Evolutionary conservation across 2,329 filamentous ascomycete genomes (phyloP), one percentile per base, ranked within the genome.

Genomic region (Colletotrichum tanaceti): DNA sequence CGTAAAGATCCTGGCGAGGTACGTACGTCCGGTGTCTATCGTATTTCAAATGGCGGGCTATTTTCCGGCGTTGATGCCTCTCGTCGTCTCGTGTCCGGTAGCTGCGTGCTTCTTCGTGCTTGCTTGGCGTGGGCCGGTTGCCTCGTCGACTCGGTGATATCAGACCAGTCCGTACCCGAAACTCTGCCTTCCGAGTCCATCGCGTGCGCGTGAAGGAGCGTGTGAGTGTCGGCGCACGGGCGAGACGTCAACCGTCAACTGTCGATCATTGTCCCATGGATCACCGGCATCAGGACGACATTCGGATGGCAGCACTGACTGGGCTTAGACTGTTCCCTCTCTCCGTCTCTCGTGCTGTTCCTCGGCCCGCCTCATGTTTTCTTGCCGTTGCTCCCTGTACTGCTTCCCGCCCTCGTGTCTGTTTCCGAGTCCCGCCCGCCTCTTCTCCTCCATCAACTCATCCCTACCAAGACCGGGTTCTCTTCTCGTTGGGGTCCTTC

Each of bases 151-250:
- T 69, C 66, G 66, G 66, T 32, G 24, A 69, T 69, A 52, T 22
- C 46, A 44, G 38, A 46, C 28, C 38, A 69, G 66, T 69, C 66
- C 66, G 62, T 60, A 69, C 63, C 66, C 66, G 66, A 69, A 52
- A 28, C 35, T 43, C 22, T 49, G 43, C 24, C 14, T 24, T 11
- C 54, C 32, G 18, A 49, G 5, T 18, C 46, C 1, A 49, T 59
- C 24, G 46, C 57, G n/a, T 53, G 5, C 41, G 62, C 18, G 32
- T 50, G 55, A 50, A 54, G 11, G 35, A 49, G 22, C 63, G 64
- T 50, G 43, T n/a, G n/a, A 20, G 44, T 13, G 43, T 44, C 32
- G 39, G 52, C 66, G 66, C 66, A 69, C 66, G 62, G 62, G n/a
- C 44, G 24, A 44, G 35, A 61, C 38, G 38, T 53, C 58, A 61